phyloP scores from a whole-genome alignment of 225 moss, liverwort and hornwort species.

The Antitrichia curtipendula region DNA sequence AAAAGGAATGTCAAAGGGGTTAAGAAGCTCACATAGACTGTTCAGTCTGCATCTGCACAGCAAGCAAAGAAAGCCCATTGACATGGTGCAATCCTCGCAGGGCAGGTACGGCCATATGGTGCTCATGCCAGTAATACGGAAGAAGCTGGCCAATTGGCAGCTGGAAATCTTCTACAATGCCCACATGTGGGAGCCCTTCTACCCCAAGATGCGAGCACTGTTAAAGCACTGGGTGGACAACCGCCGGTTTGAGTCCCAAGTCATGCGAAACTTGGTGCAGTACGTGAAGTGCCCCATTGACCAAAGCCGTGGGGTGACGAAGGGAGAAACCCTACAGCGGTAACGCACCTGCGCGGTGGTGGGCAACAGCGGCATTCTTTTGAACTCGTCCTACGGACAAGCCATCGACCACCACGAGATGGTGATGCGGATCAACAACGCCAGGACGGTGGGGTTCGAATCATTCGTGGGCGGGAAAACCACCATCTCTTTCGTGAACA shows the following conservation, averaged over 20 bases:
- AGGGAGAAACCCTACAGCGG: background rate
- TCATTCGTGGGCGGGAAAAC: constrained; percentile 33
- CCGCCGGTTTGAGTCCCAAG: constrained; percentile 20
- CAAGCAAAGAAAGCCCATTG: background rate
- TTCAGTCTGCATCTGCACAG: background rate
- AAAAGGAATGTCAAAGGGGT: background rate
- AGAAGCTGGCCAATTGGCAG: constrained; percentile 12
- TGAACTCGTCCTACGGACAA: constrained; percentile 15
- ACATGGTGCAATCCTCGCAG: background rate
- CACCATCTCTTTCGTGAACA: constrained; percentile 55
- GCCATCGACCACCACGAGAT: constrained; percentile 48
- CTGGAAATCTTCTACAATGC: constrained; percentile 22
- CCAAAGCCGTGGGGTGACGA: background rate
- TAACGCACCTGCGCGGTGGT: constrained; percentile 64
- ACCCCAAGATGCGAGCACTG: constrained; percentile 24
- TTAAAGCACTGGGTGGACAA: constrained; percentile 12
- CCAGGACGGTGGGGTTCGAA: constrained; percentile 4
- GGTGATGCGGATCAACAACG: constrained; percentile 67
- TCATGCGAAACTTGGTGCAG: constrained; percentile 22
- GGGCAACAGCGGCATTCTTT: constrained; percentile 56
- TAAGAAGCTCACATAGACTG: background rate
- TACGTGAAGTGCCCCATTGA: constrained; percentile 40
- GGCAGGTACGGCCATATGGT: constrained; percentile 2
- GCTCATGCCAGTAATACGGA: background rate
- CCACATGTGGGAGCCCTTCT: constrained; percentile 5